These are phyloP conservation scores for Diaporthe ampelina DNA, from an alignment of 2,329 filamentous ascomycete species.

Conservation along the genomic window DNA sequence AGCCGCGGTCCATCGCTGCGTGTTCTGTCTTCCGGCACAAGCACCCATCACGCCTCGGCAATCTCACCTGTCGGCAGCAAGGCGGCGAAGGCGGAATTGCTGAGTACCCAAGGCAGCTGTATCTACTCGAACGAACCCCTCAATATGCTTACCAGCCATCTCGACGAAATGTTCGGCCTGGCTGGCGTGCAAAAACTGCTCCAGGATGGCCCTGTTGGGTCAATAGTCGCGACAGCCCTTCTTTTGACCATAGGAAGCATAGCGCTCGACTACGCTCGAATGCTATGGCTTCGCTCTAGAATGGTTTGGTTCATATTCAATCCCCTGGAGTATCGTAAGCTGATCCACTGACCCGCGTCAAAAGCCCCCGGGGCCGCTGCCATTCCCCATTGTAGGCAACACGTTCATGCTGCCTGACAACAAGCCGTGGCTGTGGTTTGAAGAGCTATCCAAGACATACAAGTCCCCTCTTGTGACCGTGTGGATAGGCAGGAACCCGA, in stretches of 20 bases:
- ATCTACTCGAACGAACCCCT: not conserved
- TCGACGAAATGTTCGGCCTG: slow-evolving; percentile 26
- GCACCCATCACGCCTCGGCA: too few species aligned
- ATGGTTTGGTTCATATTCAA: slow-evolving; percentile 53
- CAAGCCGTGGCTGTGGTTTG: slow-evolving; percentile 72
- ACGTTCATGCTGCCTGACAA: slow-evolving; percentile 66
- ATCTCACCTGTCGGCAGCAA: too few species aligned
- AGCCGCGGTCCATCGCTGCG: not conserved
- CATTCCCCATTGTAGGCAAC: slow-evolving; percentile 68
- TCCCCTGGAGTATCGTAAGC: not conserved
- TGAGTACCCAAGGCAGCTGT: not conserved
- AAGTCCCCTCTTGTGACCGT: slow-evolving; percentile 66
- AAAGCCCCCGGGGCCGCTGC: slow-evolving; percentile 68
- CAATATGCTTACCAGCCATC: slow-evolving; percentile 35
- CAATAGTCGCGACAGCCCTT: slow-evolving; percentile 41
- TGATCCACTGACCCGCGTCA: slow-evolving; percentile 36
- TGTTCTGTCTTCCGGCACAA: not conserved
- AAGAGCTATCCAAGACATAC: slow-evolving; percentile 64
- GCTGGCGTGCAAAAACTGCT: slow-evolving; percentile 16
- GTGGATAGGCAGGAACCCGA: slow-evolving; percentile 66
- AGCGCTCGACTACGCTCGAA: slow-evolving; percentile 60
- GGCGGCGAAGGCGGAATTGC: not conserved
- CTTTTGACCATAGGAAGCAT: slow-evolving; percentile 47
- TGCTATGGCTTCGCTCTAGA: slow-evolving; percentile 63
- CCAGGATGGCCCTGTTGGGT: slow-evolving; percentile 1